A percentile compares a stretch with the other conserved stretches of the same genome.
Conservation (phyloP, 2,329 filamentous ascomycete species). For the Ophiostoma novo-ulmi region DNA sequence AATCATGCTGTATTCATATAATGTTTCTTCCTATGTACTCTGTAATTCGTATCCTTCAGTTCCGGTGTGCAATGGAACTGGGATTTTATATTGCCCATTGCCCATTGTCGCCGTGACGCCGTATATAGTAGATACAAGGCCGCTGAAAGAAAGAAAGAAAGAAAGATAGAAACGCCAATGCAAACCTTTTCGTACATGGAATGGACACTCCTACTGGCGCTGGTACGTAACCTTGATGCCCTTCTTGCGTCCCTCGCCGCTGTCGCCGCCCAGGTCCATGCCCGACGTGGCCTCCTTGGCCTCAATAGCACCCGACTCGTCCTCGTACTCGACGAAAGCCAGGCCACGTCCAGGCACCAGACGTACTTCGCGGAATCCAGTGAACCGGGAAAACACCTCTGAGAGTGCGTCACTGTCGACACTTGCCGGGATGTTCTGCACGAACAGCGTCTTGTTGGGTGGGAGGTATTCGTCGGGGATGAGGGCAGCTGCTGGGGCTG, state of each 20-base stretch:
- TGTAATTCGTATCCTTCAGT: conserved; percentile 10
- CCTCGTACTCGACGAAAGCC: conserved; percentile 95
- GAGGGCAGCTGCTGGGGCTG: conserved; percentile 39
- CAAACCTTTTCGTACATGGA: conserved; percentile 5
- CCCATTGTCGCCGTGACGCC: conserved; percentile 18
- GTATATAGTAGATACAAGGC: conserved; percentile 12
- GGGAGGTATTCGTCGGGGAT: conserved; percentile 97
- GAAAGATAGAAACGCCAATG: neutral
- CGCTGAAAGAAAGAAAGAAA: conserved; percentile 8
- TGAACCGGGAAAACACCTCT: conserved; percentile 78
- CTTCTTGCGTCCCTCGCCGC: conserved; percentile 43
- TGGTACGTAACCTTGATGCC: conserved; percentile 95
- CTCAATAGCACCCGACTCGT: conserved; percentile 79
- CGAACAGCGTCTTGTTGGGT: conserved; percentile 92
- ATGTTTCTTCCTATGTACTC: neutral
- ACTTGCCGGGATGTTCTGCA: conserved; percentile 86
- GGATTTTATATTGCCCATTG: neutral
- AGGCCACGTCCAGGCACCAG: conserved; percentile 82
- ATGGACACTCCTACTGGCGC: conserved; percentile 56
- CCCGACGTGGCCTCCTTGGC: conserved; percentile 92
- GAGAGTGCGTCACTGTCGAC: conserved; percentile 64
- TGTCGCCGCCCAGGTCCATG: conserved; percentile 64
- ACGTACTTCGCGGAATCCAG: conserved; percentile 90
- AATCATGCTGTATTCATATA: conserved; percentile 8
- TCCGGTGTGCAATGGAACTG: conserved; percentile 26